phyloP scores from a whole-genome alignment of 1,139 yeast species.

The Zhuliangozyma blackwelliae region DNA sequence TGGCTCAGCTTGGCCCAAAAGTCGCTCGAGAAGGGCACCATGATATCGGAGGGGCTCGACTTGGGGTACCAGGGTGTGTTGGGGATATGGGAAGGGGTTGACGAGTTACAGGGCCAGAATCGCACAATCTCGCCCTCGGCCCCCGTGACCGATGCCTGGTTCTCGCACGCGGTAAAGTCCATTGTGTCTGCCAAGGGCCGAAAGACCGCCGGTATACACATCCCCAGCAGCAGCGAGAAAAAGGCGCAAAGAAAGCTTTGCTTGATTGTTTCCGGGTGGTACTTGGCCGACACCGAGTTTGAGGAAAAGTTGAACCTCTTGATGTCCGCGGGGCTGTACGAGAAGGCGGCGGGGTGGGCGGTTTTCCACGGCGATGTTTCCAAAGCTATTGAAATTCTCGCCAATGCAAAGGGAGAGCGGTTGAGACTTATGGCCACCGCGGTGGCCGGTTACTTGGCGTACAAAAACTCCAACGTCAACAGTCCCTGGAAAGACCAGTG shows the following conservation, averaged over 20 bases:
- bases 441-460: slow-evolving; percentile 86
- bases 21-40: slow-evolving; percentile 63
- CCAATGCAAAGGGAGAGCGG: slow-evolving; percentile 56
- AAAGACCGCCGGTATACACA: slow-evolving; percentile 43
- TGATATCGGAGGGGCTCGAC: slow-evolving; percentile 67
- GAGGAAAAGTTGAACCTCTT: slow-evolving; percentile 63
- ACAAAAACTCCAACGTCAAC: slow-evolving; percentile 56
- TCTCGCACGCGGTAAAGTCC: slow-evolving; percentile 41
- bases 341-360: slow-evolving; percentile 98
- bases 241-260: slow-evolving; percentile 71
- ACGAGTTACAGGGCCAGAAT: slow-evolving; percentile 55
- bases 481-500: slow-evolving; percentile 95
- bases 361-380: slow-evolving; percentile 88
- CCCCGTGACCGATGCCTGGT: slow-evolving; percentile 38
- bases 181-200: slow-evolving; percentile 42
- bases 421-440: slow-evolving; percentile 86
- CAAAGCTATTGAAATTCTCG: slow-evolving; percentile 70
- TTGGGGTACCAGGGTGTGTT: slow-evolving; percentile 84
- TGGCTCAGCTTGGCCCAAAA: slow-evolving; percentile 77
- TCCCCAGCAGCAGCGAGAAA: slow-evolving; percentile 46
- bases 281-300: slow-evolving; percentile 69
- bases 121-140: slow-evolving; percentile 38
- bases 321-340: slow-evolving; percentile 58
- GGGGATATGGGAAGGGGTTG: slow-evolving; percentile 85
- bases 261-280: slow-evolving; percentile 89